Percentiles rank a stretch among this genome's conserved stretches.
Conservation (phyloP, 768 basidiomycete species). For the Naganishia friedmannii region DNA sequence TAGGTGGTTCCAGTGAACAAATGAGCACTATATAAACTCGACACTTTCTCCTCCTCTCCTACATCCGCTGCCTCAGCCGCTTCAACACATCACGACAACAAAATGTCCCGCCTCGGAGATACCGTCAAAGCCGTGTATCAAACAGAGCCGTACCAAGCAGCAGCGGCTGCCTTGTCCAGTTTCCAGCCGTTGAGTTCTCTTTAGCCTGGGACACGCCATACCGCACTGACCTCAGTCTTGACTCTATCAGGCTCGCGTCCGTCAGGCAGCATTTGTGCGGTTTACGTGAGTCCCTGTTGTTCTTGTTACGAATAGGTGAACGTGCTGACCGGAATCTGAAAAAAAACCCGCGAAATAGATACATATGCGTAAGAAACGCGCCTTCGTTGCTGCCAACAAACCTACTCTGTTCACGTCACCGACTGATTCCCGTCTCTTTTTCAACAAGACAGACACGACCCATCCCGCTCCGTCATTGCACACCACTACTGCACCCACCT, state of each 20-base stretch:
- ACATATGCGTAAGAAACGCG: conserved; percentile 21
- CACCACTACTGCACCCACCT: conserved; percentile 57
- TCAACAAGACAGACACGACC: conserved; percentile 38
- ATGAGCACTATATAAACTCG: background rate
- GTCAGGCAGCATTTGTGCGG: conserved; percentile 48
- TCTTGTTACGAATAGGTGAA: too few relatives aligned
- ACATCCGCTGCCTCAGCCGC: background rate
- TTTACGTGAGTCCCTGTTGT: conserved; percentile 33
- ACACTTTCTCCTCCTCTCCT: background rate
- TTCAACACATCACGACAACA: background rate
- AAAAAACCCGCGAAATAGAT: too few relatives aligned
- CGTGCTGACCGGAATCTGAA: too few relatives aligned
- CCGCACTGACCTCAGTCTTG: too few relatives aligned
- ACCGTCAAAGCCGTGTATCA: conserved; percentile 38
- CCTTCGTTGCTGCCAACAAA: background rate
- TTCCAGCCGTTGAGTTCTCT: conserved; percentile 46
- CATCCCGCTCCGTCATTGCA: conserved; percentile 53
- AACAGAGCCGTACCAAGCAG: conserved; percentile 36
- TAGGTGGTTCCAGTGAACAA: background rate
- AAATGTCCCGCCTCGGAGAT: conserved; percentile 16
- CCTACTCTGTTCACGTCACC: background rate
- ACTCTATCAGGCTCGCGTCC: too few relatives aligned
- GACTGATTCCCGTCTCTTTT: background rate
- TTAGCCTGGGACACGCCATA: too few relatives aligned
- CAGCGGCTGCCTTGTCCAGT: conserved; percentile 40